Evolutionary conservation across 1,284 basidiomycete species (phyloP).

Genomic region (Anthracocystis walkeri): DNA sequence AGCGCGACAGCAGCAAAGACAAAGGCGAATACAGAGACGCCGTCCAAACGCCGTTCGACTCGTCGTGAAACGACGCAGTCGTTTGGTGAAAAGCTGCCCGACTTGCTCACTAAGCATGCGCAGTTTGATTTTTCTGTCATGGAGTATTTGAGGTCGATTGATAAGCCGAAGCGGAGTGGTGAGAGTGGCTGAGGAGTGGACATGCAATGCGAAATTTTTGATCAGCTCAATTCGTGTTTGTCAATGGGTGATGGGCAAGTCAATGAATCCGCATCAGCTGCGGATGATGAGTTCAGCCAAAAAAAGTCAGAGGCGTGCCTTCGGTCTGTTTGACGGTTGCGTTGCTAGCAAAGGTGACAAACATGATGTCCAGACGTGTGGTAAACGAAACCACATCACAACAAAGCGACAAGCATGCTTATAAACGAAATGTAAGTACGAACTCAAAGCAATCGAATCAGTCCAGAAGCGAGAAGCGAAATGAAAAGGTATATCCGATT

Average conservation of each 20-base stretch:
- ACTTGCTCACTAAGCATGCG: slow-evolving; percentile 23
- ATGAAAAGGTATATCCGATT: slow-evolving; percentile 28
- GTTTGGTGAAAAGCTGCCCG: slow-evolving; percentile 47
- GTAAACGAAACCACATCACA: background rate
- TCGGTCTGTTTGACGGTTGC: too few species aligned
- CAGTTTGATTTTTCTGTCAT: slow-evolving; percentile 40
- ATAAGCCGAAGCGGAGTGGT: slow-evolving; percentile 6
- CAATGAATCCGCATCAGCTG: too few species aligned
- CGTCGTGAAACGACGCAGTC: slow-evolving; percentile 32
- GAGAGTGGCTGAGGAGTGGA: background rate
- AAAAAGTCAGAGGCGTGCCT: too few species aligned
- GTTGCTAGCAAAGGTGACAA: too few species aligned
- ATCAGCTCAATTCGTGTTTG: too few species aligned
- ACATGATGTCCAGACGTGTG: background rate
- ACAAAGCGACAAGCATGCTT: too few species aligned
- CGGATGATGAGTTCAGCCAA: too few species aligned
- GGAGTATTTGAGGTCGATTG: slow-evolving; percentile 44
- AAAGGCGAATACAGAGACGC: slow-evolving; percentile 1
- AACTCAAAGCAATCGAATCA: too few species aligned
- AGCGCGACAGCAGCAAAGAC: background rate
- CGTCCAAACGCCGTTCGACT: slow-evolving; percentile 29
- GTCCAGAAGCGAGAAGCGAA: background rate
- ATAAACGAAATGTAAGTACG: too few species aligned
- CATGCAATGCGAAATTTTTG: background rate
- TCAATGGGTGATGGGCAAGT: too few species aligned